A percentile compares a stretch with the other conserved stretches of the same genome.
These are phyloP conservation scores for Prunus yedoensis DNA, from an alignment of 331 rosid genomes.

Conservation along the genomic window DNA sequence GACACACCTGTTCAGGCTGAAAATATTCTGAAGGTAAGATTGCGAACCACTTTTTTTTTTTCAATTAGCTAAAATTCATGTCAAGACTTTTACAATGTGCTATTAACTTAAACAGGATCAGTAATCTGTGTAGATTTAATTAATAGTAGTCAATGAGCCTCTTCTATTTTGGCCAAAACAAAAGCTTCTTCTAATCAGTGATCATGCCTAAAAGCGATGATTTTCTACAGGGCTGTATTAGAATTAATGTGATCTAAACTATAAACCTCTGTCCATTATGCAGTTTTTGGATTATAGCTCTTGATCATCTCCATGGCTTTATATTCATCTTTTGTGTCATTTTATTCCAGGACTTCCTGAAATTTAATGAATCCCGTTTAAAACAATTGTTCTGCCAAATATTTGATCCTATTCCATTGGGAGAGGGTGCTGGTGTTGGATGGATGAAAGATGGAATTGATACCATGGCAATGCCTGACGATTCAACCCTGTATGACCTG, in stretches of 20 bases:
- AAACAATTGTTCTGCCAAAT: slow-evolving; percentile 64
- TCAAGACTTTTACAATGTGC: not conserved
- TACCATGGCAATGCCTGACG: slow-evolving; percentile 71
- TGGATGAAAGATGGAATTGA: slow-evolving; percentile 79
- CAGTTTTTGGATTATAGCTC: slow-evolving; percentile 3
- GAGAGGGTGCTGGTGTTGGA: slow-evolving; percentile 98
- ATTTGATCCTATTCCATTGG: slow-evolving; percentile 74
- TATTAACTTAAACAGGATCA: not conserved
- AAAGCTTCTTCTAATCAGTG: not conserved
- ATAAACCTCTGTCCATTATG: not conserved
- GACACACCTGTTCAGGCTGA: slow-evolving; percentile 94
- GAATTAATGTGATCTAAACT: not conserved
- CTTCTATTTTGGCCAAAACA: not conserved
- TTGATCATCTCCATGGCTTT: slow-evolving; percentile 4
- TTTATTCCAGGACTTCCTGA: slow-evolving; percentile 78
- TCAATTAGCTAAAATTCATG: not conserved
- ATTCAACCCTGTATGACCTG: slow-evolving; percentile 77
- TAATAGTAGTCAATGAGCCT: not conserved
- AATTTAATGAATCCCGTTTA: slow-evolving; percentile 67
- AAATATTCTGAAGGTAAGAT: slow-evolving; percentile 73
- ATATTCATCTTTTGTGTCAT: slow-evolving; percentile 27
- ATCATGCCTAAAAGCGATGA: not conserved
- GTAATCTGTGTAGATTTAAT: not conserved
- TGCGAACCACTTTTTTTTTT: not conserved
- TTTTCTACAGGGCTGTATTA: not conserved